Percentiles rank a stretch among this genome's conserved stretches.
phyloP scores from a whole-genome alignment of 2,329 filamentous ascomycete genomes.

The Trichocomaceae sp. region DNA sequence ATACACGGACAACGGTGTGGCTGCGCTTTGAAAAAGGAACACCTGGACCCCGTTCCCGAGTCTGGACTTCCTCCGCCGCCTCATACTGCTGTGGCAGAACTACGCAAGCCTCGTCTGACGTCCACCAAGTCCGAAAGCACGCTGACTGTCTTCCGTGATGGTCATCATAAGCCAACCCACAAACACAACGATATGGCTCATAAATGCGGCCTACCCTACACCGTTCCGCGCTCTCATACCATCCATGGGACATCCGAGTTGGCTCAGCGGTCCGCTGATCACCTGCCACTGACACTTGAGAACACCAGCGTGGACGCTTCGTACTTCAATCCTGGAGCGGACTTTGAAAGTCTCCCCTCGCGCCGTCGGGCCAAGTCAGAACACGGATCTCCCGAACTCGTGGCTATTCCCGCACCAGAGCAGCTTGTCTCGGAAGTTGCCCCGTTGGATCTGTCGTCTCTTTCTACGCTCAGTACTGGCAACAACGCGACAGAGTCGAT shows the following conservation, averaged over 20 bases:
- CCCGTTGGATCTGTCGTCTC: constrained; percentile 35
- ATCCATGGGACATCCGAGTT: constrained; percentile 42
- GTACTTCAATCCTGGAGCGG: constrained; percentile 25
- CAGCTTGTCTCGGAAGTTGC: constrained; percentile 30
- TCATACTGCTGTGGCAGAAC: constrained; percentile 39
- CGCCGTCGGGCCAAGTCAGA: constrained; percentile 39
- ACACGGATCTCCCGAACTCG: constrained; percentile 41
- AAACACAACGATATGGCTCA: constrained; percentile 60
- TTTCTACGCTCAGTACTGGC: constrained; percentile 28
- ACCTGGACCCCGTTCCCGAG: constrained; percentile 45
- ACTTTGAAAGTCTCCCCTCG: constrained; percentile 23
- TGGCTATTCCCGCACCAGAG: constrained; percentile 22
- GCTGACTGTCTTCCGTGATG: constrained; percentile 56
- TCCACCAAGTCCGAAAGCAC: constrained; percentile 54
- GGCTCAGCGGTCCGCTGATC: constrained; percentile 48
- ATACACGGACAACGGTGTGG: constrained; percentile 54
- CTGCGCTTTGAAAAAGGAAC: constrained; percentile 56
- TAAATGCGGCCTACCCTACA: constrained; percentile 57
- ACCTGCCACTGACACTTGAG: constrained; percentile 38
- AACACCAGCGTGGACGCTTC: constrained; percentile 21
- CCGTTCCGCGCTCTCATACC: constrained; percentile 51
- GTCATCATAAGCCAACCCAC: constrained; percentile 59
- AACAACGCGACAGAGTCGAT: constrained; percentile 28
- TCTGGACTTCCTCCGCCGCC: constrained; percentile 37
- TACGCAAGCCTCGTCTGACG: constrained; percentile 50